These are phyloP conservation scores for Nakazawaea wyomingensis DNA, from an alignment of 805 yeast species.

Conservation along the genomic window DNA sequence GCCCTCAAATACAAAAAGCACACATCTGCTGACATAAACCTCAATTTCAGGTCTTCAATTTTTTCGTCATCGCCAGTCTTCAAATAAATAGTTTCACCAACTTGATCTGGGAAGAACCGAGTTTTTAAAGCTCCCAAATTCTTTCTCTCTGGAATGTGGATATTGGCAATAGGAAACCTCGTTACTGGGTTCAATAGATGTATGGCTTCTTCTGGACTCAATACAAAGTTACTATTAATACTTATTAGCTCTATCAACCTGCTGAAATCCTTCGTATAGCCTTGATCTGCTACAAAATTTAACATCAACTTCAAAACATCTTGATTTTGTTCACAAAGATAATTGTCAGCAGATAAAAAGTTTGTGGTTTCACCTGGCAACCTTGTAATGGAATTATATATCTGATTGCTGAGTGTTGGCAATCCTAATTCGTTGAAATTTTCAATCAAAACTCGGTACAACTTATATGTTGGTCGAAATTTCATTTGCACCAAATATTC, in stretches of 20 bases:
- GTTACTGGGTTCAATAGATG: neutral
- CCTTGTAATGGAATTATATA: slow-evolving; percentile 1
- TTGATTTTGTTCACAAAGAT: slow-evolving; percentile 3
- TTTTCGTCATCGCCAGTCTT: neutral
- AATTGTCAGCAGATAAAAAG: slow-evolving; percentile 1
- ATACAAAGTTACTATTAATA: neutral
- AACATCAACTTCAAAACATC: neutral
- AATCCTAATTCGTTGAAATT: slow-evolving; percentile 7
- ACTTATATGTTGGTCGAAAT: slow-evolving; percentile 2
- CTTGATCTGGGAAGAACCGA: slow-evolving; percentile 1
- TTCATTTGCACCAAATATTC: neutral
- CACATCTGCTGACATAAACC: slow-evolving; percentile 1
- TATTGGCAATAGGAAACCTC: neutral
- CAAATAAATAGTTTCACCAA: neutral
- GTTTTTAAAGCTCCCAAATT: neutral
- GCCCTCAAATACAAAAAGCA: neutral
- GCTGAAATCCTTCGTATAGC: neutral
- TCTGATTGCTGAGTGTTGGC: neutral
- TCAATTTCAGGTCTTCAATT: neutral
- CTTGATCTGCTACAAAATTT: neutral
- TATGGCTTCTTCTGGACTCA: neutral
- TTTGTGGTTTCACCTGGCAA: slow-evolving; percentile 2
- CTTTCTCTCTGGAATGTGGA: neutral
- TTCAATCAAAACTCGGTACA: slow-evolving; percentile 1
- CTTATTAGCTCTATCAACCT: neutral